phyloP scores from a whole-genome alignment of 1,284 basidiomycete species.

The Pseudozyma tsukubaensis region DNA sequence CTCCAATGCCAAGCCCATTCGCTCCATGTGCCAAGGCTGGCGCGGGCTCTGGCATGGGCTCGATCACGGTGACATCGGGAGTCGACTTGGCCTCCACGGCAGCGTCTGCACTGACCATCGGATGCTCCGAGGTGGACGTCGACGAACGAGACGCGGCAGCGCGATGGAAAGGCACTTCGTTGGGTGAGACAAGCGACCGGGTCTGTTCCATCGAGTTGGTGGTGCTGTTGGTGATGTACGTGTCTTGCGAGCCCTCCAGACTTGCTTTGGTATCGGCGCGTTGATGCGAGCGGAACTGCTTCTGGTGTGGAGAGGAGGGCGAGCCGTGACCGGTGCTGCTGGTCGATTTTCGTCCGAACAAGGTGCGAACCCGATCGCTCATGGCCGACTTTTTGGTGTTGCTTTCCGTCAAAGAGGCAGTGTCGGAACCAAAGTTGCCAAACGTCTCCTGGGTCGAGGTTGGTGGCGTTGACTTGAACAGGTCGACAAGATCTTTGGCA shows the following conservation, averaged over 20 bases:
- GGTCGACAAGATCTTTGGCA: constrained; percentile 48
- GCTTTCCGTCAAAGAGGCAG: constrained; percentile 15
- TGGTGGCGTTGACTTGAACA: constrained; percentile 55
- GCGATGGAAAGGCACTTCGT: constrained; percentile 22
- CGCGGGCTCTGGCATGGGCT: constrained; percentile 15
- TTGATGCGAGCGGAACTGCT: constrained; percentile 12
- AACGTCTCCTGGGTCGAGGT: constrained; percentile 30
- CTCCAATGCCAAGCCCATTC: constrained; percentile 20
- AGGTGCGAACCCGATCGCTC: constrained; percentile 42
- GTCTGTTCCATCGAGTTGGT: constrained; percentile 39
- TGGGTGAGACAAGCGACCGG: constrained; percentile 31
- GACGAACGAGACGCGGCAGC: constrained; percentile 31
- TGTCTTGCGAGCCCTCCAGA: constrained; percentile 36
- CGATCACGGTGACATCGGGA: constrained; percentile 29
- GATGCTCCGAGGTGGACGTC: constrained; percentile 37
- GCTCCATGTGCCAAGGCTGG: background rate
- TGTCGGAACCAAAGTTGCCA: constrained; percentile 18
- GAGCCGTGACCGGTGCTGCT: constrained; percentile 34
- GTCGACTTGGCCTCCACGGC: constrained; percentile 21
- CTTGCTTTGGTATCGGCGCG: constrained; percentile 35
- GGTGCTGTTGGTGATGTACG: constrained; percentile 38
- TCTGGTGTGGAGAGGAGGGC: constrained; percentile 25
- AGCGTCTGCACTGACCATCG: constrained; percentile 12
- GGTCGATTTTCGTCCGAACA: constrained; percentile 49
- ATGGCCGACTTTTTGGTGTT: constrained; percentile 36